Base-by-base conservation (phyloP, 257 asterid species). In the Misopates orontium region DNA sequence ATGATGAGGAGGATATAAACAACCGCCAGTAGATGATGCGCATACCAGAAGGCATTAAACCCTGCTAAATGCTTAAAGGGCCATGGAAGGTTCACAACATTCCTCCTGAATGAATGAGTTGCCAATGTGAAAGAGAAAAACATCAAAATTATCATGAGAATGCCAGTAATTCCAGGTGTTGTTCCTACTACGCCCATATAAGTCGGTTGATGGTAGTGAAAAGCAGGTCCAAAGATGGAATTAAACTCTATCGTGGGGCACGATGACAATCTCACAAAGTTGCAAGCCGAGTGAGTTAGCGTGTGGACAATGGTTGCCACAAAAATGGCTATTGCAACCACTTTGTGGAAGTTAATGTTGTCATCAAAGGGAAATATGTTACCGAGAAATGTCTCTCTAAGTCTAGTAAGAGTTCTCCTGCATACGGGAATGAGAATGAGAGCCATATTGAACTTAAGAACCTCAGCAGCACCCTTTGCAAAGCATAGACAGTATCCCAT, bases 11-110 rank as follows among this genome's bases (percentile, higher is more conserved):
- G 86, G 70, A 83, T 15, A 49, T 93, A 89, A 21, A 78, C 96
- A n/a, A 90, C 10, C 9, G 71, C 87, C 69, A 93, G 74, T 74
- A 93, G 51, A 76, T 90, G 99, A 66, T 93, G 97, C 4, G 97
- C 95, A 62, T 87, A 93, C 99, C 99, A 90, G 61, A 93, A 90
- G 23, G 97, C 64, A 17, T 93, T 93, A 60, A 93, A 93, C 56
- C 99, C 99, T 0, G 96, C 91, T 73, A 93, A 73, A 67, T 76
- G 79, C 69, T 72, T 83, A 54, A 90, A 82, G 0, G 92, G 90
- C 71, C 79, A 57, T 0, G 89, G 88, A 56, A 93, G 59, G 69
- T 86, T 93, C 51, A 93, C 75, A 22, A 83, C 88, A 49, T 84
- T 93, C 60, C 94, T 74, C 70, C 99, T 73, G 31, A 93, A 90